Evolutionary conservation across 176 grass and related monocot genomes (phyloP), one percentile per base, ranked within the genome.

Genomic region (Secale cereale): DNA sequence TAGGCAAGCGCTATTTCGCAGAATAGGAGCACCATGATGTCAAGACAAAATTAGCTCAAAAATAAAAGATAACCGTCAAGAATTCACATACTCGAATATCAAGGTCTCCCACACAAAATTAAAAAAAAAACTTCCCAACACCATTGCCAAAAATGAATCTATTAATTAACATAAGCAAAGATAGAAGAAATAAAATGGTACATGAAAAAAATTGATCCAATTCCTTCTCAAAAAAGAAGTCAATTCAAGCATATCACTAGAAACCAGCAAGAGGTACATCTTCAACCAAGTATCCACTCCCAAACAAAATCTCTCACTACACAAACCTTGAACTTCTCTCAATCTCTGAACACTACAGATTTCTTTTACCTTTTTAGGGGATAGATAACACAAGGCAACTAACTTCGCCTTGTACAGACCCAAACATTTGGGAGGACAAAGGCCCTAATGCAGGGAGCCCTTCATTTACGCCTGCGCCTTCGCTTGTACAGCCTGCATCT

Each of bases 401-500:
- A 77, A 83, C 32, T 83, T 60, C 33, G 17, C 14, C 65, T 82
- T 37, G 43, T 70, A 57, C 4, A 70, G 65, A 78, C 28, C 0
- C 57, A 66, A 59, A 64, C 74, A 41, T 26, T 45, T 2, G 43
- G 74, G 8, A 79, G 6, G 59, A 8, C 30, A 37, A n/a, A 68
- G 27, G 35, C n/a, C 16, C 48, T 43, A 66, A 59, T 76, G 59
- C 59, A 31, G 66, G 26, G 70, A 35, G 20, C 19, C 20, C 59
- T 63, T 70, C 57, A 12, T n/a, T 52, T 20, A 73, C 37, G 71
- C 5, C 73, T 95, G 93, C 22, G 83, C 76, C 82, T 94, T 98
- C 41, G 91, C 23, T 73, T 95, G 93, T 69, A 93, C 86, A 76
- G 81, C 77, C 77, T 98, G 96, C 79, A 98, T 92, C 86, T 90